Evolutionary conservation across 768 basidiomycete genomes (phyloP), one percentile per base, ranked within the genome.

Genomic region (Candolleomyces eurysporus): DNA sequence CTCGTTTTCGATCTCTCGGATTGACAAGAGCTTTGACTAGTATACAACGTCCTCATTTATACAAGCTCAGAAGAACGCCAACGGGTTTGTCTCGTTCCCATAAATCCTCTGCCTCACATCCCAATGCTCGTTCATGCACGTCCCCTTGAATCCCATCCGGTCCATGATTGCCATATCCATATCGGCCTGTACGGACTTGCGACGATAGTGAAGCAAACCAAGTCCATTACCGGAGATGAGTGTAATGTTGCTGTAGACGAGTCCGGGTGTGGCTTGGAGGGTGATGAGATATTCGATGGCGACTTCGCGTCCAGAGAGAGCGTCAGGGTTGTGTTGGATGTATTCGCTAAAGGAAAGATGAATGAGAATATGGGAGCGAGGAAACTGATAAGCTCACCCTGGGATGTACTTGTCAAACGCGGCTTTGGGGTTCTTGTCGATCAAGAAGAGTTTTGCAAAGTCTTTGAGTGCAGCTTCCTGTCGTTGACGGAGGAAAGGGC

Each of bases 101-200:
- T 14, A 50, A 57, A 61, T 61, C 40, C 61, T 57, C 40, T 61
- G 48, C 39, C 56, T 39, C 1, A 61, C 61, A 45, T 61, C 61
- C 61, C 61, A 61, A 32, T 61, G 61, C 61, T 61, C 61, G 30
- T 50, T 46, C 43, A 61, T 56, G 54, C 61, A 61, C 48, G 61
- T 61, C 19, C 61, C 61, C 32, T 57, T 21, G 36, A 61, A 61
- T 39, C 56, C n/a, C 21, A 61, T 22, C 39, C 45, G 31, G 26
- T 58, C 58, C 58, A 51, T 59, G n/a, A 59, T 42, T 48, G 58
- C 58, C 10, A 48, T 32, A 51, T 51, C 49, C 31, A 51, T 26
- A 9, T 49, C 48, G 6, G 32, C 22, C 10, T 22, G 21, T 14
- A 31, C 19, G 13, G 48, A 30, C 57, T 45, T 58, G 10, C 48